Conservation (phyloP, 2,329 filamentous ascomycete species). For the Pyrenophora teres region DNA sequence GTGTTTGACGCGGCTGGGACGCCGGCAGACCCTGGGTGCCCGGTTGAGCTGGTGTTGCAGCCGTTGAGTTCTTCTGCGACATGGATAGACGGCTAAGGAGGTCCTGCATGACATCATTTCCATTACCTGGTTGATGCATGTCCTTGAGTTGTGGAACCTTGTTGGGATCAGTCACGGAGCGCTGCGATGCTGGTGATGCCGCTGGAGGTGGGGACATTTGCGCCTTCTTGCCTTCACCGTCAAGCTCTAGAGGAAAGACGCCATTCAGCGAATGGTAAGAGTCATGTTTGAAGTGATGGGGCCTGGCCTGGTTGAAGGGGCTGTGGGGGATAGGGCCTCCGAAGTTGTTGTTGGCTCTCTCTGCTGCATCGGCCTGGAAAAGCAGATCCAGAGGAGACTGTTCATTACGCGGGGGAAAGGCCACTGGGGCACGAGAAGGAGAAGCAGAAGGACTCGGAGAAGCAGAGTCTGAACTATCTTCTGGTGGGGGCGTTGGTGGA, state of each 20-base stretch:
- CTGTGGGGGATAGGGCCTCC: conserved; percentile 40
- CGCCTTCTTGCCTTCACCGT: conserved; percentile 36
- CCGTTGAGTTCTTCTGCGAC: conserved; percentile 34
- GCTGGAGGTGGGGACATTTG: conserved; percentile 31
- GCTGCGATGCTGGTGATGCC: conserved; percentile 27
- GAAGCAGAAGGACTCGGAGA: conserved; percentile 54
- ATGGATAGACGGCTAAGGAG: conserved; percentile 48
- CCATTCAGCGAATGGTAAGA: conserved; percentile 57
- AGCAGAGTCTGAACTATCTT: conserved; percentile 51
- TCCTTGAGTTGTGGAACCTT: conserved; percentile 32
- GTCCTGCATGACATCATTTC: conserved; percentile 52
- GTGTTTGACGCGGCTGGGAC: conserved; percentile 39
- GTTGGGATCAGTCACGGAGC: conserved; percentile 41
- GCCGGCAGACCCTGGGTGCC: conserved; percentile 28
- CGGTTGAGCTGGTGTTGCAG: conserved; percentile 31
- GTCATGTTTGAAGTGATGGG: conserved; percentile 49
- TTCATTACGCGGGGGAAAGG: conserved; percentile 52
- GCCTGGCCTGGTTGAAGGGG: conserved; percentile 21
- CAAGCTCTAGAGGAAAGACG: conserved; percentile 72
- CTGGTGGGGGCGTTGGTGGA: conserved; percentile 57
- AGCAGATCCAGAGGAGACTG: conserved; percentile 87
- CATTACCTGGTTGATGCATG: conserved; percentile 47
- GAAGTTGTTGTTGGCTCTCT: conserved; percentile 67
- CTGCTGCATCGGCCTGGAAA: conserved; percentile 83
- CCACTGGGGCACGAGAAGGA: conserved; percentile 56